Percentiles rank a stretch among this genome's conserved stretches.
Evolutionary conservation across 768 basidiomycete species (phyloP).

Genomic region (Mycena albidolilacea): DNA sequence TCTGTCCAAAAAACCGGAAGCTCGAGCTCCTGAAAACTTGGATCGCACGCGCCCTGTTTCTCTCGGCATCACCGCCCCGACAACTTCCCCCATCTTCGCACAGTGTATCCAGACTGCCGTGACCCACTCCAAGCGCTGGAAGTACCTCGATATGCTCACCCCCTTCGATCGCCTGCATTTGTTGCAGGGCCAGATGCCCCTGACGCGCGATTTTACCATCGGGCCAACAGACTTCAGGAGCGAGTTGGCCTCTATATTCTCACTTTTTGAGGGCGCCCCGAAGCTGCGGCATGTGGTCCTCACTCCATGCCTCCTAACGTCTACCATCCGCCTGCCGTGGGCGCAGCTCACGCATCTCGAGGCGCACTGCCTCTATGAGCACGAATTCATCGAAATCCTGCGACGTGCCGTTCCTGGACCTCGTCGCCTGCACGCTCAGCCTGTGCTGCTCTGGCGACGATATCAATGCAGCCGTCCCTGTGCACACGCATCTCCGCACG

Average conservation of each 20-base stretch:
- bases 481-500: not conserved
- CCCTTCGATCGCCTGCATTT: conserved; percentile 1
- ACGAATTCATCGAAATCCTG: conserved; percentile 22
- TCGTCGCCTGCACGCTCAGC: conserved; percentile 1
- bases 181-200: conserved; percentile 2
- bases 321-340: not conserved
- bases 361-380: conserved; percentile 13
- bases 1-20: not conserved
- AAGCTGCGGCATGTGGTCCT: not conserved
- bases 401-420: not conserved
- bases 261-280: conserved; percentile 7
- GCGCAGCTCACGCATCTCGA: not conserved
- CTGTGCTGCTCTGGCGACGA: conserved; percentile 8
- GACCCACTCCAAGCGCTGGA: conserved; percentile 8
- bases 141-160: not conserved
- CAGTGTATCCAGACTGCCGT: not conserved
- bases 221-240: not conserved
- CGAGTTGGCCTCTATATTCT: not conserved
- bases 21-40: not conserved
- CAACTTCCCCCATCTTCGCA: not conserved
- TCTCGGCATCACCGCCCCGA: not conserved
- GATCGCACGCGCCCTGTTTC: not conserved
- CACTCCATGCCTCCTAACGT: not conserved
- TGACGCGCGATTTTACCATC: not conserved
- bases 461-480: not conserved